Evolutionary conservation across 768 basidiomycete species (phyloP).

Genomic region (Amanita rimosa): DNA sequence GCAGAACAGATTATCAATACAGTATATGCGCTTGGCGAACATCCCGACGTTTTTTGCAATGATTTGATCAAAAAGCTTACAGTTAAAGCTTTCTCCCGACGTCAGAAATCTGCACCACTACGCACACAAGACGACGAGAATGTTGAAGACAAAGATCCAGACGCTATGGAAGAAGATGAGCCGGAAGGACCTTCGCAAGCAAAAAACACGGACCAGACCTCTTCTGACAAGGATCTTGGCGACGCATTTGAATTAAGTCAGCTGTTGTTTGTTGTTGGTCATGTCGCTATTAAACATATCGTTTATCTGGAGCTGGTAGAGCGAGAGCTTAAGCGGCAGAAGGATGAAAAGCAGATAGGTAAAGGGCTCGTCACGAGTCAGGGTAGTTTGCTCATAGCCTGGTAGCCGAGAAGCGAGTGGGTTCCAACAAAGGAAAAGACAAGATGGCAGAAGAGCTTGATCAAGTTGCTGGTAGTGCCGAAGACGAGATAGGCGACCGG

Average conservation of each 20-base stretch:
- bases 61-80: constrained; percentile 79
- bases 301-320: constrained; percentile 94
- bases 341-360: constrained; percentile 82
- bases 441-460: constrained; percentile 85
- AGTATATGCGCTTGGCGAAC: constrained; percentile 88
- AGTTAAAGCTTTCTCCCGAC: constrained; percentile 46
- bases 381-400: neutral
- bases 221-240: constrained; percentile 41
- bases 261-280: constrained; percentile 91
- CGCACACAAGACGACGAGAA: constrained; percentile 11
- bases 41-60: constrained; percentile 78
- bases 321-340: constrained; percentile 92
- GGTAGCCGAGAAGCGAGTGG: constrained; percentile 46
- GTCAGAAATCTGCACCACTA: constrained; percentile 15
- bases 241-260: constrained; percentile 87
- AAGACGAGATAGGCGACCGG: constrained; percentile 95
- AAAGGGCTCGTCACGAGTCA: constrained; percentile 13
- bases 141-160: constrained; percentile 19
- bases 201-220: constrained; percentile 15
- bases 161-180: constrained; percentile 49
- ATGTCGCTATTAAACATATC: constrained; percentile 96
- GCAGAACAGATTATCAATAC: constrained; percentile 97
- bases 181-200: constrained; percentile 21
- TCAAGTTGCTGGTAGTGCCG: constrained; percentile 93
- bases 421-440: constrained; percentile 31